Evolutionary conservation across 1,284 basidiomycete genomes (phyloP).

Genomic region (Rhodotorula sp.): DNA sequence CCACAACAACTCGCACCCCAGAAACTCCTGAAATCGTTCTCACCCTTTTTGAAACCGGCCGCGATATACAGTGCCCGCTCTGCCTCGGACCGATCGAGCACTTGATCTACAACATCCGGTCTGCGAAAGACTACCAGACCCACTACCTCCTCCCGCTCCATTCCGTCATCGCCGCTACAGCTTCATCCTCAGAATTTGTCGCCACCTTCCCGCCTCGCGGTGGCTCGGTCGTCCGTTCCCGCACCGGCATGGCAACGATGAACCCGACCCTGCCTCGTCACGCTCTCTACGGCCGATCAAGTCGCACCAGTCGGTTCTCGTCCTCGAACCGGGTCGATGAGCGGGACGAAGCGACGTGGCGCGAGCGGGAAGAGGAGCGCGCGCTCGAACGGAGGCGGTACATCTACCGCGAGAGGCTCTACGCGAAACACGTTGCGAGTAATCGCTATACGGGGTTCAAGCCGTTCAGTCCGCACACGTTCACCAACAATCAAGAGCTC

Average conservation of each 20-base stretch:
- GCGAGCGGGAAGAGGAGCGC: constrained; percentile 37
- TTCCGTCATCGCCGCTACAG: background rate
- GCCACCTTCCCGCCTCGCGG: constrained; percentile 5
- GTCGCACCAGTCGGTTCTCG: background rate
- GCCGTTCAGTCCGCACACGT: constrained; percentile 37
- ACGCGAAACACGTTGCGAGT: constrained; percentile 46
- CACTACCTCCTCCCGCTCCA: constrained; percentile 42
- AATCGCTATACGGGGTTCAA: constrained; percentile 46
- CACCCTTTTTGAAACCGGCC: too few relatives aligned
- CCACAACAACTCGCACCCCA: too few relatives aligned
- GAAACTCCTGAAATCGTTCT: too few relatives aligned
- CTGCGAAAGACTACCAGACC: constrained; percentile 44
- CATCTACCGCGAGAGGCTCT: constrained; percentile 44
- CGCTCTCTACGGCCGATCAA: constrained; percentile 30
- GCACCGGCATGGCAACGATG: background rate
- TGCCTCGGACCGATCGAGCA: constrained; percentile 44
- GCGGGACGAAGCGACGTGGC: constrained; percentile 25
- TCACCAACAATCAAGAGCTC: constrained; percentile 32
- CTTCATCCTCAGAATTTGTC: background rate
- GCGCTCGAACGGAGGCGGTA: constrained; percentile 42
- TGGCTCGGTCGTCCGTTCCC: background rate
- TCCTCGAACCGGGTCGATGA: constrained; percentile 1
- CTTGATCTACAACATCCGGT: constrained; percentile 45
- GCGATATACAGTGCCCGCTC: constrained; percentile 48
- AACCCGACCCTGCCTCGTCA: constrained; percentile 28